phyloP scores from a whole-genome alignment of 768 basidiomycete genomes.

The Mycena latifolia region DNA sequence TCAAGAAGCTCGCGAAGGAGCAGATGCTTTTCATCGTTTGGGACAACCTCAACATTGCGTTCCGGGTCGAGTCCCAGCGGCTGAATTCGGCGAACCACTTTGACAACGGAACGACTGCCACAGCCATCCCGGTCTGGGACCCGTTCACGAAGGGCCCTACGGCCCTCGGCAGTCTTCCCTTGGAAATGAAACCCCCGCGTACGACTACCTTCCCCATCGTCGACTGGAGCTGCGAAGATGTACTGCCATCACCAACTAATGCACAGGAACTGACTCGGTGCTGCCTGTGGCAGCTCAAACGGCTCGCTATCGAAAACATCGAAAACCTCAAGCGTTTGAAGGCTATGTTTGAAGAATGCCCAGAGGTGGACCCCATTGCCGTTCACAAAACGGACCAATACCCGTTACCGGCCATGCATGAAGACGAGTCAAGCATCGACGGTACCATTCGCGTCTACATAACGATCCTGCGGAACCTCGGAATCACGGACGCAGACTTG shows the following conservation, averaged over 20 bases:
- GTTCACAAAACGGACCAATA: constrained; percentile 31
- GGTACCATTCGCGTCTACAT: constrained; percentile 28
- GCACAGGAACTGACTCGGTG: not conserved
- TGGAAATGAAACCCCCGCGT: not conserved
- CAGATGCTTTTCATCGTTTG: not conserved
- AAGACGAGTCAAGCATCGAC: constrained; percentile 32
- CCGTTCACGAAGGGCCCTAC: not conserved
- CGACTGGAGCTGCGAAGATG: not conserved
- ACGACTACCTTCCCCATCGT: not conserved
- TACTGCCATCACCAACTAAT: not conserved
- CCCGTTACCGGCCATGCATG: constrained; percentile 30
- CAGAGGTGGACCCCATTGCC: constrained; percentile 16
- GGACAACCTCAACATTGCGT: too few relatives aligned
- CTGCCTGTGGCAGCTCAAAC: constrained; percentile 9
- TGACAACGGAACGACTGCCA: not conserved
- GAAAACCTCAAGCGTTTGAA: constrained; percentile 11
- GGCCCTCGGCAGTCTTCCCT: not conserved
- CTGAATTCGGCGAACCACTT: too few relatives aligned
- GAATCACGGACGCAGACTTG: constrained; percentile 11
- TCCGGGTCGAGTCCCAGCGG: too few relatives aligned
- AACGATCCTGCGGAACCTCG: constrained; percentile 3
- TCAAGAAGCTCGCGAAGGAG: not conserved
- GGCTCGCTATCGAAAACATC: constrained; percentile 12
- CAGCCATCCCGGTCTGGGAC: not conserved
- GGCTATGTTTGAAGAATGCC: not conserved